Conservation (phyloP, 805 yeast genomes). For the Yarrowia sp. region DNA sequence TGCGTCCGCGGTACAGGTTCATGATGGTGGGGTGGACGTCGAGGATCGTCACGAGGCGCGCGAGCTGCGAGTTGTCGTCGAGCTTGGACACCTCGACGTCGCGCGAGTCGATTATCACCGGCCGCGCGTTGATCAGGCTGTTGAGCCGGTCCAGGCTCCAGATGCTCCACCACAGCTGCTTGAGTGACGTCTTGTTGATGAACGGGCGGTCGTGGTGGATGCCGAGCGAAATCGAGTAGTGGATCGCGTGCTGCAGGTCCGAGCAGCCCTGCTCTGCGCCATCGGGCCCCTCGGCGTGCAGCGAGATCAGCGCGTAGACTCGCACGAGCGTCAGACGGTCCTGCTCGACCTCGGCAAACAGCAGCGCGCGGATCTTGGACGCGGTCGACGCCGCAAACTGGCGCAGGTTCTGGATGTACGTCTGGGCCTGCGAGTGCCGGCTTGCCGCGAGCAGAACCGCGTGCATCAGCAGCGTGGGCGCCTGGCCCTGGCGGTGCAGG, state of each 20-base stretch:
- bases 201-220: constrained; percentile 43
- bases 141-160: constrained; percentile 44
- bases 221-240: constrained; percentile 44
- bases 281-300: constrained; percentile 44
- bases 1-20: neutral
- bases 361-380: constrained; percentile 41
- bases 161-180: constrained; percentile 43
- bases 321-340: constrained; percentile 43
- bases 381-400: constrained; percentile 39
- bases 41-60: constrained; percentile 35
- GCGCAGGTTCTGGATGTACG: constrained; percentile 37
- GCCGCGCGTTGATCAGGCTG: constrained; percentile 44
- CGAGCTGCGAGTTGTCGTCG: constrained; percentile 36
- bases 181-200: constrained; percentile 37
- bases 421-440: constrained; percentile 42
- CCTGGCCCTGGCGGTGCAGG: constrained; percentile 40
- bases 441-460: constrained; percentile 47
- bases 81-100: constrained; percentile 41
- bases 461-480: constrained; percentile 44
- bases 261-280: constrained; percentile 42
- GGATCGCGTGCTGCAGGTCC: constrained; percentile 42
- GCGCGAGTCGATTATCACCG: constrained; percentile 42
- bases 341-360: constrained; percentile 43
- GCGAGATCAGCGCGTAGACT: constrained; percentile 41
- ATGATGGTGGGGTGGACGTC: neutral